These are phyloP conservation scores for Trichoderma pleuroti DNA, from an alignment of 2,329 filamentous ascomycete genomes.

Conservation along the genomic window DNA sequence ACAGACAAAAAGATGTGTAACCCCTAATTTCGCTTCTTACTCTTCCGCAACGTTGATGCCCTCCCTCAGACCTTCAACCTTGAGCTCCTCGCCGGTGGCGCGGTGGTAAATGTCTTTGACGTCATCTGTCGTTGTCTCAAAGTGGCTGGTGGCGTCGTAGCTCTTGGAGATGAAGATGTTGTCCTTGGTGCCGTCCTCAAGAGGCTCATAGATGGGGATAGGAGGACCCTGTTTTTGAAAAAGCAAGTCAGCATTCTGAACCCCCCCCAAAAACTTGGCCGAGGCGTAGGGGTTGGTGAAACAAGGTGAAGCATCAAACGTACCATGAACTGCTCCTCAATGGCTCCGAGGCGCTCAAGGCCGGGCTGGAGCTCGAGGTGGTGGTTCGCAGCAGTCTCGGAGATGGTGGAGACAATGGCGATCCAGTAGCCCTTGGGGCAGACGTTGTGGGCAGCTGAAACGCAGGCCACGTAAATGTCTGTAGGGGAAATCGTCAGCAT, in stretches of 20 bases:
- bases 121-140: slow-evolving; percentile 88
- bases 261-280: background rate
- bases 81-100: slow-evolving; percentile 77
- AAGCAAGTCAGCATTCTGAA: background rate
- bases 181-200: slow-evolving; percentile 77
- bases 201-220: slow-evolving; percentile 89
- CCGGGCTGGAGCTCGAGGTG: slow-evolving; percentile 92
- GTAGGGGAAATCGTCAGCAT: background rate
- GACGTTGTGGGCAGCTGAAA: slow-evolving; percentile 94
- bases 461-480: slow-evolving; percentile 97
- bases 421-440: slow-evolving; percentile 99
- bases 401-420: slow-evolving; percentile 96
- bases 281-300: background rate
- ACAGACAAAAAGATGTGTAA: slow-evolving; percentile 15
- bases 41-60: slow-evolving; percentile 71
- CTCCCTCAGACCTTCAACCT: slow-evolving; percentile 82
- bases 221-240: slow-evolving; percentile 58
- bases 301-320: slow-evolving; percentile 23
- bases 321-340: slow-evolving; percentile 97
- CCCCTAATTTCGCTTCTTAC: slow-evolving; percentile 37
- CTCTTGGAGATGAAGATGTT: slow-evolving; percentile 98
- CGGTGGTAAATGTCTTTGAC: slow-evolving; percentile 90
- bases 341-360: slow-evolving; percentile 84
- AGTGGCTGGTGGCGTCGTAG: slow-evolving; percentile 97
- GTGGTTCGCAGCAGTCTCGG: slow-evolving; percentile 87